Evolutionary conservation across 495 filamentous ascomycete genomes (phyloP).

Genomic region (Astrocystis sublimbata): DNA sequence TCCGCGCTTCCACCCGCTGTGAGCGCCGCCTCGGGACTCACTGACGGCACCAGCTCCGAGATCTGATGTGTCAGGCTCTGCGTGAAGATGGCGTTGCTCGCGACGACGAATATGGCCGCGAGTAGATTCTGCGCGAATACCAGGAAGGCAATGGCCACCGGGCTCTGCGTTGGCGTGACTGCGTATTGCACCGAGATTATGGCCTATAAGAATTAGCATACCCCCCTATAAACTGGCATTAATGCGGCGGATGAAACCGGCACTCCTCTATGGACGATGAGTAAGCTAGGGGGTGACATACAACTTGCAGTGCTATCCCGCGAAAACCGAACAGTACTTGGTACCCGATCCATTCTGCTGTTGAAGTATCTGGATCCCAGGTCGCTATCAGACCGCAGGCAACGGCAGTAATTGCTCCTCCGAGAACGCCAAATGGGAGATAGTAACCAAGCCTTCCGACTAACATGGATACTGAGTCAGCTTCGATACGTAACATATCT

Average conservation of each 20-base stretch:
- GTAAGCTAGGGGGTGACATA: conserved; percentile 8
- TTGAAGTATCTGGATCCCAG: conserved; percentile 42
- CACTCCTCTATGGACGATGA: background rate
- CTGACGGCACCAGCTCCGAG: background rate
- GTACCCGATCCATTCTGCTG: conserved; percentile 58
- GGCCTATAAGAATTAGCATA: conserved; percentile 37
- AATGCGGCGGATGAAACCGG: background rate
- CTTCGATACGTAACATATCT: background rate
- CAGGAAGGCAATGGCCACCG: conserved; percentile 53
- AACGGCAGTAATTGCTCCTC: conserved; percentile 59
- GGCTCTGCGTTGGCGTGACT: conserved; percentile 45
- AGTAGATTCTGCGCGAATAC: conserved; percentile 55
- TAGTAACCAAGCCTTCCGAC: conserved; percentile 50
- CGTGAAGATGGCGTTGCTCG: conserved; percentile 52
- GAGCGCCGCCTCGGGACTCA: background rate
- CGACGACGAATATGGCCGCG: conserved; percentile 49
- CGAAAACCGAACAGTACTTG: conserved; percentile 58
- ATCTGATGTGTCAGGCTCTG: conserved; percentile 24
- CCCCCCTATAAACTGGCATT: background rate
- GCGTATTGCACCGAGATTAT: conserved; percentile 56
- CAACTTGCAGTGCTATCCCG: conserved; percentile 53
- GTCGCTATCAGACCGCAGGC: conserved; percentile 54
- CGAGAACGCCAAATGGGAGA: conserved; percentile 48
- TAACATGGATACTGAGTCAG: background rate
- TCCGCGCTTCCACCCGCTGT: background rate